phyloP scores from a whole-genome alignment of 208 protist genomes.

The Zelonia costaricensis region DNA sequence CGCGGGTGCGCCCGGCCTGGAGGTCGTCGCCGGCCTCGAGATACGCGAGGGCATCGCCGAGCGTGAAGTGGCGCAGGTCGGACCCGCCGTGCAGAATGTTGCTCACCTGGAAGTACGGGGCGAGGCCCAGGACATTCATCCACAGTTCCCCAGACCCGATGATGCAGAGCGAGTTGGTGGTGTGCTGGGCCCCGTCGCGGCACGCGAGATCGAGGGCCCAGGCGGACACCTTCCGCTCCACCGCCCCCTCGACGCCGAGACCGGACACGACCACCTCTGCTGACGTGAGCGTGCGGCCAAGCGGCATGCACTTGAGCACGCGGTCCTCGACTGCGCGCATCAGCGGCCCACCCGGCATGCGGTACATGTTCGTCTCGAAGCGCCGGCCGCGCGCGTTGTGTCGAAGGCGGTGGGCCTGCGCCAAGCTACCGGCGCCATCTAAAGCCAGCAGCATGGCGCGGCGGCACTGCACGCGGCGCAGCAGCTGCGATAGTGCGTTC shows the following conservation, averaged over 20 bases:
- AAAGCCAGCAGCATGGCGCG: constrained; percentile 65
- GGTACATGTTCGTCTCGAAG: constrained; percentile 46
- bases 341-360: constrained; percentile 64
- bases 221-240: constrained; percentile 83
- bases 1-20: constrained; percentile 40
- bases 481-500: constrained; percentile 65
- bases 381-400: constrained; percentile 32
- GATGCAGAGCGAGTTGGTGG: constrained; percentile 64
- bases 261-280: constrained; percentile 78
- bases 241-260: constrained; percentile 56
- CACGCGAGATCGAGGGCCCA: constrained; percentile 88
- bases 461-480: constrained; percentile 55
- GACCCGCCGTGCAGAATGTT: constrained; percentile 56
- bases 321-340: constrained; percentile 82
- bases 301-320: constrained; percentile 74
- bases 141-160: constrained; percentile 71
- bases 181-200: constrained; percentile 55
- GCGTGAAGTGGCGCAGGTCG: constrained; percentile 58
- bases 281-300: constrained; percentile 36
- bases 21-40: constrained; percentile 55
- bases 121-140: constrained; percentile 69
- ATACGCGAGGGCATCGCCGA: constrained; percentile 70
- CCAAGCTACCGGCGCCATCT: constrained; percentile 69
- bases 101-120: constrained; percentile 67
- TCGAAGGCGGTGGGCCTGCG: constrained; percentile 51